Percentiles rank a stretch among this genome's conserved stretches.
These are phyloP conservation scores for Candida wancherniae DNA, from an alignment of 805 yeast genomes.

Conservation along the genomic window DNA sequence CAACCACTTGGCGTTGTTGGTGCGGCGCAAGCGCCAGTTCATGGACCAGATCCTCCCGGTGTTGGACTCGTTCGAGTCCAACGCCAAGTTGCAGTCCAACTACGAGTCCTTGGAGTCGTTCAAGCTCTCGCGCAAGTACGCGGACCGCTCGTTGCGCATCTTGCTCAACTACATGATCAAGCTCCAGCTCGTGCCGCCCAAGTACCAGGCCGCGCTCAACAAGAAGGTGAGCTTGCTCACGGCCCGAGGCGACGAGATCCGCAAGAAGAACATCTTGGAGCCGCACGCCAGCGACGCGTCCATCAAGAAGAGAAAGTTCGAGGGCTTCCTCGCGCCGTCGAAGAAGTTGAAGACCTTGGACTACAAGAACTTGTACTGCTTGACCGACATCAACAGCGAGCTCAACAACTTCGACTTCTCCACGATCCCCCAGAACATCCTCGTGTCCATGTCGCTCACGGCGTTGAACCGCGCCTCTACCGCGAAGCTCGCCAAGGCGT, in stretches of 20 bases:
- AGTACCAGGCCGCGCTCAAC: slow-evolving; percentile 23
- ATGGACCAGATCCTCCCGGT: slow-evolving; percentile 53
- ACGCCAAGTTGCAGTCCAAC: slow-evolving; percentile 50
- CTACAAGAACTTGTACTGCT: slow-evolving; percentile 62
- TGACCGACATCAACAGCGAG: slow-evolving; percentile 58
- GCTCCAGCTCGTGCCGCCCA: slow-evolving; percentile 32
- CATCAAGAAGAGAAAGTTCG: slow-evolving; percentile 36
- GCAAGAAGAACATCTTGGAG: slow-evolving; percentile 34
- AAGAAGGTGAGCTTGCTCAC: slow-evolving; percentile 28
- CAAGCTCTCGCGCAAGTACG: slow-evolving; percentile 57
- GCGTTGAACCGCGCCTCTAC: slow-evolving; percentile 57
- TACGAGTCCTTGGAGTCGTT: slow-evolving; percentile 40
- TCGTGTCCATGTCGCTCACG: slow-evolving; percentile 59
- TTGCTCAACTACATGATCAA: slow-evolving; percentile 37
- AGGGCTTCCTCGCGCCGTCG: slow-evolving; percentile 35
- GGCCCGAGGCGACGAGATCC: slow-evolving; percentile 36
- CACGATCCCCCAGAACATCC: slow-evolving; percentile 57
- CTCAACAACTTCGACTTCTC: slow-evolving; percentile 67
- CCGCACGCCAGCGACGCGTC: slow-evolving; percentile 25
- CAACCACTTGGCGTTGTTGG: slow-evolving; percentile 56
- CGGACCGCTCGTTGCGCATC: slow-evolving; percentile 53
- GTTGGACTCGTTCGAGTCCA: slow-evolving; percentile 57
- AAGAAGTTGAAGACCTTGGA: slow-evolving; percentile 28
- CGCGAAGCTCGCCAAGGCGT: slow-evolving; percentile 54
- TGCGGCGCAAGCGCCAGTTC: slow-evolving; percentile 62